These are phyloP conservation scores for Alternaria triticimaculans DNA, from an alignment of 2,329 filamentous ascomycete genomes.

Conservation along the genomic window DNA sequence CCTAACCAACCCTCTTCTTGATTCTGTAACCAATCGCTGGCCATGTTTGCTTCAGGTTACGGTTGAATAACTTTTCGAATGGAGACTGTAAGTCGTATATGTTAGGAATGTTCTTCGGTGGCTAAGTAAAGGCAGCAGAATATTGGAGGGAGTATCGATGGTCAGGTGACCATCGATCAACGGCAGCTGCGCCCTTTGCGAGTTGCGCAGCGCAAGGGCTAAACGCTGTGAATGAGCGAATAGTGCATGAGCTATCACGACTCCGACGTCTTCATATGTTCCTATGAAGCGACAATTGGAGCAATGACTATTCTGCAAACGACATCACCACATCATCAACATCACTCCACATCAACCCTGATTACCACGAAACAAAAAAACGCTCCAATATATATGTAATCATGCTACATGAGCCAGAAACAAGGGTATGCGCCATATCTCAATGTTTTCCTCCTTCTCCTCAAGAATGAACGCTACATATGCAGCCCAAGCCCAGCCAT, in stretches of 20 bases:
- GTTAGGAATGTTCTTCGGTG: too few relatives aligned
- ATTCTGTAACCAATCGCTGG: neutral
- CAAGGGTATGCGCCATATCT: slow-evolving; percentile 14
- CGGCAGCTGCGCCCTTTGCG: too few relatives aligned
- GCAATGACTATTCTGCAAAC: too few relatives aligned
- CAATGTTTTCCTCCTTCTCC: slow-evolving; percentile 3
- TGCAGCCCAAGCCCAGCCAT: neutral
- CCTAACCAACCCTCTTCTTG: neutral
- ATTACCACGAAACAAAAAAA: neutral
- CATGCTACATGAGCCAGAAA: slow-evolving; percentile 8
- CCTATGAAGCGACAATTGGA: too few relatives aligned
- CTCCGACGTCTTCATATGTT: too few relatives aligned
- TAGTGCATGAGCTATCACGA: too few relatives aligned
- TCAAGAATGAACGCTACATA: neutral
- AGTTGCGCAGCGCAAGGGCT: too few relatives aligned
- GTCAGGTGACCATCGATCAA: too few relatives aligned
- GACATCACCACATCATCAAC: too few relatives aligned
- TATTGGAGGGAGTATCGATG: too few relatives aligned
- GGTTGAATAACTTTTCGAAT: neutral
- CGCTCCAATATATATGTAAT: slow-evolving; percentile 7
- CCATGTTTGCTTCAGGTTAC: neutral
- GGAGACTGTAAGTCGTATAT: neutral
- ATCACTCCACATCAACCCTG: neutral
- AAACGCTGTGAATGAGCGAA: too few relatives aligned
- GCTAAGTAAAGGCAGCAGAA: too few relatives aligned